Evolutionary conservation across 1,139 yeast species (phyloP), one percentile per base, ranked within the genome.

Genomic region (Debaryomyces psychrophilus): DNA sequence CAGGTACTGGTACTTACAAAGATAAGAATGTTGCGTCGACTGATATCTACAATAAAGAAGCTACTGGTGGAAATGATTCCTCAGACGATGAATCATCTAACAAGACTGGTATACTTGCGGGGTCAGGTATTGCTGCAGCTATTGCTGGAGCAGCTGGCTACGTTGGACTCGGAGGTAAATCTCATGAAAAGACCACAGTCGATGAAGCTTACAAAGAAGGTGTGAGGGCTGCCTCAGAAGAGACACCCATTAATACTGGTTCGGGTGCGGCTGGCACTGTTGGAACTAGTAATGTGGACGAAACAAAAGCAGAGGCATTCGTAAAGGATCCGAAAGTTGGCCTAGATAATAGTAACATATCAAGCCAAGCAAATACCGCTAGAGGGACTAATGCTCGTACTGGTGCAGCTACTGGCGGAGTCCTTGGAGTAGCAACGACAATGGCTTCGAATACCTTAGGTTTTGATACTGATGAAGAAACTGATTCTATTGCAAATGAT

Each of bases 171-270:
- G 47, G 47, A 11, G 37, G 18, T 12, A 36, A 36, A 31, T 23
- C 35, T 8, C 28, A 35, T 6, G 47, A 43, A 1, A 41, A 48
- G 17, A 48, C 52, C 8, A 55, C 53, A n/a, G 47, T 56, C 8
- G 45, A 56, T 23, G 53, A 57, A 36, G 50, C 62, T 27, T 61
- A 60, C 38, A 44, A 51, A 17, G 55, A 57, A 12, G 64, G 64
- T 22, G 46, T 53, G 17, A 52, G 52, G 37, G 43, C 52, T 7
- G 64, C 57, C 6, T 47, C 65, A 15, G 57, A 58, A n/a, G n/a
- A n/a, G n/a, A n/a, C n/a, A n/a, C n/a, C n/a, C 47, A 59, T 57
- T 18, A 20, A 4, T 20, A 47, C 57, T 11, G 61, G 62, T n/a
- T 4, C 17, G n/a, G 27, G 8, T 27, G 12, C 8, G 8, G 11